A percentile compares a stretch with the other conserved stretches of the same genome.
Evolutionary conservation across 345 rosid genomes (phyloP).

Genomic region (Brassica cretica): DNA sequence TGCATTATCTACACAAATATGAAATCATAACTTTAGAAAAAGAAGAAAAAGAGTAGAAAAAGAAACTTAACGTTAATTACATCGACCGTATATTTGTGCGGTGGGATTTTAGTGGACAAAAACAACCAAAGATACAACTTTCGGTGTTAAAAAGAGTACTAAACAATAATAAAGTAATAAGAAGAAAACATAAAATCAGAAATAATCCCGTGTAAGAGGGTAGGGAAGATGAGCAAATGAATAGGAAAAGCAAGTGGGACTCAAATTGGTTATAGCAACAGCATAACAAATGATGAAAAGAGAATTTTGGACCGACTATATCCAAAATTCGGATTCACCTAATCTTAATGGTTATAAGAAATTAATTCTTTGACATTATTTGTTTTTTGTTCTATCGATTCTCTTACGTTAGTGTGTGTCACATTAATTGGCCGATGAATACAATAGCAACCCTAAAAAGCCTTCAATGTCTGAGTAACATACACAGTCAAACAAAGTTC

Average conservation of each 20-base stretch:
- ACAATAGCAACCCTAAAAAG: not conserved
- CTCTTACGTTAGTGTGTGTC: not conserved
- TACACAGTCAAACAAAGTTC: too few species aligned
- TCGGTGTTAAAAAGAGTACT: slow-evolving; percentile 33
- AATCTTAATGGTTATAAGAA: not conserved
- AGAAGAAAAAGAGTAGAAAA: not conserved
- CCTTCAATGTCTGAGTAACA: not conserved
- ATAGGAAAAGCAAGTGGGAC: not conserved
- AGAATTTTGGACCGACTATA: slow-evolving; percentile 3
- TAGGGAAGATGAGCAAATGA: slow-evolving; percentile 15
- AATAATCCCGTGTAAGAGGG: not conserved
- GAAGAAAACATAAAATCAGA: not conserved
- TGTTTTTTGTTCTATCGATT: not conserved
- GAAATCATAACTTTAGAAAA: not conserved
- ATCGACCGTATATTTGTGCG: slow-evolving; percentile 2
- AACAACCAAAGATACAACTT: slow-evolving; percentile 14
- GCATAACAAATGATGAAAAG: slow-evolving; percentile 11
- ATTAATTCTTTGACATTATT: not conserved
- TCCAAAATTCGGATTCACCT: not conserved
- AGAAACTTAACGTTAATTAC: not conserved
- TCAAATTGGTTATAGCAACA: slow-evolving; percentile 15
- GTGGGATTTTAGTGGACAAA: slow-evolving; percentile 10
- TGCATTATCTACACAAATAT: not conserved
- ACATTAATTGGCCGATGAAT: not conserved
- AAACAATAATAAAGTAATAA: not conserved